Base-by-base conservation (phyloP, 2,329 filamentous ascomycete genomes). In the Fusarium sp. region DNA sequence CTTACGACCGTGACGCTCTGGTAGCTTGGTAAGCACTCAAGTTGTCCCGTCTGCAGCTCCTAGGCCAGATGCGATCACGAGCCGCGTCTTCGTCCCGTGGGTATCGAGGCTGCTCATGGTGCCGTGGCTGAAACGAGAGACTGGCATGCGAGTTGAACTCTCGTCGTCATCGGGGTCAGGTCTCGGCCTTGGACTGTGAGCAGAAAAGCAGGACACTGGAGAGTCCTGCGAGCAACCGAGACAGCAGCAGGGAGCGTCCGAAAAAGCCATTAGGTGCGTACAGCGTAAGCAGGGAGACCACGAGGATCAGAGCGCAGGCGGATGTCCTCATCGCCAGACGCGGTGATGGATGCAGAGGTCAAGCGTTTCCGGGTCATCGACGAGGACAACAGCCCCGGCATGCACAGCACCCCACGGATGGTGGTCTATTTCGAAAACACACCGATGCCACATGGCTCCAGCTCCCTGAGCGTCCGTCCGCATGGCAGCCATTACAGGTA, bases 71-170 rank as follows among this genome's bases (percentile, higher is more conserved):
- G 16, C 52, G 41, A 72, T 72, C 61, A 59, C n/a, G 33, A 52
- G 54, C 48, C 59, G 29, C 52, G 27, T 59, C 62, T 57, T 67
- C 24, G 3, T 35, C 50, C 16, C 16, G 33, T 75, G 54, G 59
- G 54, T 60, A 56, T 50, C 29, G 29, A 56, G 27, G 39, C 37
- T 35, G 39, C 20, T 29, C 35, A 48, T 59, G 22, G 64, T 59
- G 64, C 54, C 35, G 57, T 76, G 75, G 75, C 76, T 76, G 75
- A 78, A 77, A 78, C 76, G 20, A 37, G 67, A 69, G 72, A 73
- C 69, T 76, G 75, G 71, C 57, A 77, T 77, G 76, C n/a, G 69
- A 54, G 41, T 39, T 57, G 45, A 77, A 67, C 63, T 67, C 75
- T 72, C 64, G 50, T 68, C 45, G 33, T 52, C 31, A 48, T 69